Percentiles rank a stretch among this genome's conserved stretches.
phyloP scores from a whole-genome alignment of 225 moss, liverwort and hornwort species.

The Pleurozium schreberi region DNA sequence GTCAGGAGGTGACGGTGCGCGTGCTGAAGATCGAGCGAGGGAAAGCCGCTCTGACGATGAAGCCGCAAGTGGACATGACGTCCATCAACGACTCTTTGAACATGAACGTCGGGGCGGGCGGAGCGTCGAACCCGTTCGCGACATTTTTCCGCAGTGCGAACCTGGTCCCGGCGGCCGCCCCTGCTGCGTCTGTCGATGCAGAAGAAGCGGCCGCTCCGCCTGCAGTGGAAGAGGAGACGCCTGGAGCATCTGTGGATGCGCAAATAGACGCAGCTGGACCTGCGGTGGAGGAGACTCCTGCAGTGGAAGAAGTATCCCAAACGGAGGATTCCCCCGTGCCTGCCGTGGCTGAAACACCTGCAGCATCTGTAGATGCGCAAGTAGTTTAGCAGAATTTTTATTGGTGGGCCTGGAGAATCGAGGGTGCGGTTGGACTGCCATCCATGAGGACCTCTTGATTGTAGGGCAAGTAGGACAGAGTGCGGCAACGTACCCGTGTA shows the following conservation, averaged over 20 bases:
- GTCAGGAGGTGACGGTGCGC: slow-evolving; percentile 75
- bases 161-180: slow-evolving; percentile 11
- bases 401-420: not conserved
- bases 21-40: slow-evolving; percentile 83
- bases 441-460: not conserved
- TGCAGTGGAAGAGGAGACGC: not conserved
- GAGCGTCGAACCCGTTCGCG: slow-evolving; percentile 80
- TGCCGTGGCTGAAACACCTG: not conserved
- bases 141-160: slow-evolving; percentile 74
- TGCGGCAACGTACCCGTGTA: not conserved
- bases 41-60: slow-evolving; percentile 71
- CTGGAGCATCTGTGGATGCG: not conserved
- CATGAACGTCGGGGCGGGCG: slow-evolving; percentile 28
- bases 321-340: not conserved
- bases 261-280: not conserved
- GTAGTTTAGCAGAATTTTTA: not conserved
- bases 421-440: not conserved
- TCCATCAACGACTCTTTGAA: slow-evolving; percentile 73
- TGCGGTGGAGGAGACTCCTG: not conserved
- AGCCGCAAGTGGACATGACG: slow-evolving; percentile 65
- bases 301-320: not conserved
- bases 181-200: not conserved
- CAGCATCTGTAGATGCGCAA: not conserved
- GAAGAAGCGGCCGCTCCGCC: not conserved
- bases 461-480: not conserved